Percentiles rank a stretch among this genome's conserved stretches.
Evolutionary conservation across 495 filamentous ascomycete species (phyloP).

Genomic region (Penicillium paxilli): DNA sequence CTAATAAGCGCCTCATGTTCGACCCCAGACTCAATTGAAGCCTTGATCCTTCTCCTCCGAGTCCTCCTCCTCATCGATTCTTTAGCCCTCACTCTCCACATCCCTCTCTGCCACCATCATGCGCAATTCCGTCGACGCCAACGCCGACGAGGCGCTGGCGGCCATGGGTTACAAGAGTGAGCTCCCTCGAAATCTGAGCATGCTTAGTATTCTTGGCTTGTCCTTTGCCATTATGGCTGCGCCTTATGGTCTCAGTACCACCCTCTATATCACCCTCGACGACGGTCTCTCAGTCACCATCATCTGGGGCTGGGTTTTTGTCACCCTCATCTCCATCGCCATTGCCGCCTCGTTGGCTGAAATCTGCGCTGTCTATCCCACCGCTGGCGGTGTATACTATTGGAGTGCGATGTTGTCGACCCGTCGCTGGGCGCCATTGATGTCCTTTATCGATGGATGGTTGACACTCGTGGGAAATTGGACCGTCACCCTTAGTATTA

Average conservation of each 20-base stretch:
- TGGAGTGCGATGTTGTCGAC: slow-evolving; percentile 68
- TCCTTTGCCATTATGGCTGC: slow-evolving; percentile 60
- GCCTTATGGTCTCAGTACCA: slow-evolving; percentile 70
- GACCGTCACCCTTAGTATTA: slow-evolving; percentile 50
- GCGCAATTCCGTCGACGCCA: slow-evolving; percentile 31
- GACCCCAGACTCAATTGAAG: slow-evolving; percentile 8
- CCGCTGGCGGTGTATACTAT: slow-evolving; percentile 68
- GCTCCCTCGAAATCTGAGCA: slow-evolving; percentile 59
- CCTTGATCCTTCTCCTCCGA: not conserved
- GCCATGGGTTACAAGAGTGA: slow-evolving; percentile 66
- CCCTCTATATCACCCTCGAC: slow-evolving; percentile 66
- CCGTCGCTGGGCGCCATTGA: slow-evolving; percentile 58
- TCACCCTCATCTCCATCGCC: slow-evolving; percentile 68
- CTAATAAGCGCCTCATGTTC: not conserved
- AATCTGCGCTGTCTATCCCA: slow-evolving; percentile 73
- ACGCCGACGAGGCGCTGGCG: slow-evolving; percentile 56
- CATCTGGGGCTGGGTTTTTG: slow-evolving; percentile 70
- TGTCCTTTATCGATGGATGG: slow-evolving; percentile 75
- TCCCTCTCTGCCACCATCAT: slow-evolving; percentile 10
- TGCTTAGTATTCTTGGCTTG: slow-evolving; percentile 65
- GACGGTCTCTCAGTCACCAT: slow-evolving; percentile 66
- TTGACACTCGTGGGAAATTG: slow-evolving; percentile 74
- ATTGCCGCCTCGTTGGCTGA: slow-evolving; percentile 75
- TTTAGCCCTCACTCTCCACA: not conserved
- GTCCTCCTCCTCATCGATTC: no score